phyloP scores from a whole-genome alignment of 2,329 filamentous ascomycete genomes.

The Cladophialophora immunda region DNA sequence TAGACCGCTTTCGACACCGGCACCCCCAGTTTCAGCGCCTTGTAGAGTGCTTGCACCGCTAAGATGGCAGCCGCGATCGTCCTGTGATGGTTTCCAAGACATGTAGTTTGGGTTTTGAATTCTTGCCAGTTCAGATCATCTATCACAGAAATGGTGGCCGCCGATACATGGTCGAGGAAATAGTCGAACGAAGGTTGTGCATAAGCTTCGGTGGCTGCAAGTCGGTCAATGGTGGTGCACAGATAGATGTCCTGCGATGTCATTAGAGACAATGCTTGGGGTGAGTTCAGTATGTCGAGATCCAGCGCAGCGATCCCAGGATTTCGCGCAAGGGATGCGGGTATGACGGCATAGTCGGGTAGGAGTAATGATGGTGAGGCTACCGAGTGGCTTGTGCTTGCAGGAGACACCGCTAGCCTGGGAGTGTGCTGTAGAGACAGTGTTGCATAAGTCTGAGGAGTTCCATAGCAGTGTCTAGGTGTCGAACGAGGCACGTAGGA shows the following conservation, averaged over 20 bases:
- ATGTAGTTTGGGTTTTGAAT: slow-evolving; percentile 13
- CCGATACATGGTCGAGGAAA: slow-evolving; percentile 18
- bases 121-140: slow-evolving; percentile 23
- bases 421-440: background rate
- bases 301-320: background rate
- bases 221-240: slow-evolving; percentile 26
- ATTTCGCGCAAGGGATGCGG: background rate
- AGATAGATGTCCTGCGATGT: slow-evolving; percentile 31
- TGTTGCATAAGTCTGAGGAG: background rate
- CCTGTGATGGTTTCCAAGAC: slow-evolving; percentile 8
- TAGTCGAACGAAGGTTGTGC: slow-evolving; percentile 20
- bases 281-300: background rate
- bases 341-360: background rate
- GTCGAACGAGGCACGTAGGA: slow-evolving; percentile 19
- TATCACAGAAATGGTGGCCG: slow-evolving; percentile 12
- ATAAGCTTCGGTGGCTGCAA: slow-evolving; percentile 15
- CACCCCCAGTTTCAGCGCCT: slow-evolving; percentile 12
- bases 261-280: slow-evolving; percentile 13
- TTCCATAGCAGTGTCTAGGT: background rate
- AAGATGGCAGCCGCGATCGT: slow-evolving; percentile 17
- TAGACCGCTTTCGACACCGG: slow-evolving; percentile 13
- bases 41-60: slow-evolving; percentile 23
- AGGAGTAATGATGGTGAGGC: background rate
- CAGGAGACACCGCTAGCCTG: background rate
- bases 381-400: slow-evolving; percentile 2